Conservation (phyloP, 2,329 filamentous ascomycete species). For the Byssoonygena ceratinophila region DNA sequence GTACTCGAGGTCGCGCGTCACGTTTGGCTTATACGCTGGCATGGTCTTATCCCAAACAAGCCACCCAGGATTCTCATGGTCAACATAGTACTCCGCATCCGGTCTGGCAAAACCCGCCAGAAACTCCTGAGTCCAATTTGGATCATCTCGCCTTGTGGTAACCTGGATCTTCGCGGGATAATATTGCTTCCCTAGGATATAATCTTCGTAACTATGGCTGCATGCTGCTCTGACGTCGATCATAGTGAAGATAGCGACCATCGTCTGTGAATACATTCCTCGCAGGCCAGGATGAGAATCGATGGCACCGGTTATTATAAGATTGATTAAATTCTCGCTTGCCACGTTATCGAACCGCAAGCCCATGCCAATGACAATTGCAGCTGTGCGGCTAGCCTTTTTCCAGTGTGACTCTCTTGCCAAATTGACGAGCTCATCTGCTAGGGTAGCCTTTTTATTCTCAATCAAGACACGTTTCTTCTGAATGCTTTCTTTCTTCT, state of each 20-base stretch:
- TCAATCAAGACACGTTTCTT: constrained; percentile 69
- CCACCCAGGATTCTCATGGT: constrained; percentile 90
- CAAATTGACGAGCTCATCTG: constrained; percentile 67
- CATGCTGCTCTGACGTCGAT: constrained; percentile 80
- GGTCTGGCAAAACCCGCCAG: constrained; percentile 66
- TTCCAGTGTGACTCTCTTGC: constrained; percentile 88
- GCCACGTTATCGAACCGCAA: constrained; percentile 85
- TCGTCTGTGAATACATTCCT: constrained; percentile 66
- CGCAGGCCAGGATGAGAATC: constrained; percentile 83
- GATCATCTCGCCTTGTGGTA: constrained; percentile 60
- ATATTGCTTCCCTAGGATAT: constrained; percentile 66
- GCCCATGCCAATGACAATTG: constrained; percentile 82
- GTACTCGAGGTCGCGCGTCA: constrained; percentile 57
- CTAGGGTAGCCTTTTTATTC: constrained; percentile 66
- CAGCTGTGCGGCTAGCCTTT: constrained; percentile 76
- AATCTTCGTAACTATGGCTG: constrained; percentile 77
- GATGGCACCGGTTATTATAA: constrained; percentile 72
- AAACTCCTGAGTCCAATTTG: constrained; percentile 67
- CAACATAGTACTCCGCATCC: constrained; percentile 77
- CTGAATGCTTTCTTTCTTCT: constrained; percentile 62
- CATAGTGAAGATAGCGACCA: constrained; percentile 70
- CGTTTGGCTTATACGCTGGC: constrained; percentile 63
- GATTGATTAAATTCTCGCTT: constrained; percentile 67
- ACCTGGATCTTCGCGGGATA: constrained; percentile 68
- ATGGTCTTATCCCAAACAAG: constrained; percentile 87